Conservation (phyloP, 805 yeast species). For the Kodamaea kaohsiungensis region DNA sequence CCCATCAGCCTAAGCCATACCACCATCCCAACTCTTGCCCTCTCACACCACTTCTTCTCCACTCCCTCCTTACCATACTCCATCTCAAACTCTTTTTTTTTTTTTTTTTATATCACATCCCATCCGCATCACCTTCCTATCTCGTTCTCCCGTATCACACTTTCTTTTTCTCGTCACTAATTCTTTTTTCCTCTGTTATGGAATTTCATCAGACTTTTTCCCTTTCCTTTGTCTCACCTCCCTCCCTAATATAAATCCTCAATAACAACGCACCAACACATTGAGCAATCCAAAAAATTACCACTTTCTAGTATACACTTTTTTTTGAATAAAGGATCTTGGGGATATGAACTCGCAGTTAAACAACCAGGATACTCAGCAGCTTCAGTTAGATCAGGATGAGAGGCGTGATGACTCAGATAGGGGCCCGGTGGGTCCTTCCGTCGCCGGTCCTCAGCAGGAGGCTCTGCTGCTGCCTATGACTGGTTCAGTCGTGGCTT, state of each 20-base stretch:
- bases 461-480: neutral
- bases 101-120: neutral
- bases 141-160: neutral
- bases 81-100: no score
- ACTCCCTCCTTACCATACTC: no score
- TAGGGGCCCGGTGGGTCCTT: neutral
- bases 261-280: constrained; percentile 2
- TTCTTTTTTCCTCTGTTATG: constrained; percentile 12
- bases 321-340: neutral
- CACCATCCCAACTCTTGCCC: no score
- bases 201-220: constrained; percentile 10
- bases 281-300: neutral
- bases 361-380: constrained; percentile 10
- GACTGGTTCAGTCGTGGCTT: constrained; percentile 18
- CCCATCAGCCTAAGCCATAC: no score
- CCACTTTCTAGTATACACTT: neutral
- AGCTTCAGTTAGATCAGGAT: neutral
- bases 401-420: neutral
- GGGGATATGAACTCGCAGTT: constrained; percentile 8
- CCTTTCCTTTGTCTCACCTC: constrained; percentile 4
- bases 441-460: neutral
- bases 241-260: constrained; percentile 8
- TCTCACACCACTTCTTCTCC: no score
- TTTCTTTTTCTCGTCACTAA: constrained; percentile 11
- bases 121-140: neutral